A percentile compares a stretch with the other conserved stretches of the same genome.
phyloP scores from a whole-genome alignment of 2,329 filamentous ascomycete species.

The Verticillium tricorpus region DNA sequence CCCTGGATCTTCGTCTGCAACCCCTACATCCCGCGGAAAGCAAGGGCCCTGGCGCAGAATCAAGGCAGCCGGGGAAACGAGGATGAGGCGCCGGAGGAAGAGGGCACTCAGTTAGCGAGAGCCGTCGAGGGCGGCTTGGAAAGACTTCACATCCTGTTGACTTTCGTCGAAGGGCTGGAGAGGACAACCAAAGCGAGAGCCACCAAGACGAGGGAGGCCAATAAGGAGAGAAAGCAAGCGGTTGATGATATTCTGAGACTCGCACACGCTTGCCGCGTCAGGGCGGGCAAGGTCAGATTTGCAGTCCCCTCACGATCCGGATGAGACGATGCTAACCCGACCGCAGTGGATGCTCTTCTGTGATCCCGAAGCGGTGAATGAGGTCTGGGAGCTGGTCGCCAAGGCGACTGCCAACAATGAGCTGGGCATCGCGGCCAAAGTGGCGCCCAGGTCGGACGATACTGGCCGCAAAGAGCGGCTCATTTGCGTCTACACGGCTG shows the following conservation, averaged over 20 bases:
- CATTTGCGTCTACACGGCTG: conserved; percentile 73
- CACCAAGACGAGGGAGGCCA: conserved; percentile 40
- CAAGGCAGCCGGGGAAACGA: conserved; percentile 39
- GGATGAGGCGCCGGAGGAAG: conserved; percentile 43
- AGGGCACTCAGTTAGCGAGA: conserved; percentile 37
- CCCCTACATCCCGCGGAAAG: conserved; percentile 43
- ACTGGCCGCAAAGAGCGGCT: conserved; percentile 45
- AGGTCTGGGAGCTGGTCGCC: conserved; percentile 63
- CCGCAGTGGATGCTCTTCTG: conserved; percentile 72
- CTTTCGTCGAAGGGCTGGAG: conserved; percentile 45
- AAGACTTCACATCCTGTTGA: conserved; percentile 39
- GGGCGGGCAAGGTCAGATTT: conserved; percentile 58
- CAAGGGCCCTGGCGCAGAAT: conserved; percentile 26
- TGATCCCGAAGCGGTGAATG: conserved; percentile 46
- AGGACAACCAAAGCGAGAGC: conserved; percentile 25
- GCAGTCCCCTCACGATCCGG: too few species aligned
- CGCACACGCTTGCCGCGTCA: conserved; percentile 54
- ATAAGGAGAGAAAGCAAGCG: conserved; percentile 43
- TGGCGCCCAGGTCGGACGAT: conserved; percentile 51
- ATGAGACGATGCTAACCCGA: conserved; percentile 6
- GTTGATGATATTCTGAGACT: conserved; percentile 53
- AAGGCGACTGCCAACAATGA: conserved; percentile 62
- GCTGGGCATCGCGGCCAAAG: conserved; percentile 70
- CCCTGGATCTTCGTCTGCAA: conserved; percentile 74
- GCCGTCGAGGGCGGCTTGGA: conserved; percentile 51